Base-by-base conservation (phyloP, 1,284 basidiomycete genomes). In the Ganoderma multipileum region DNA sequence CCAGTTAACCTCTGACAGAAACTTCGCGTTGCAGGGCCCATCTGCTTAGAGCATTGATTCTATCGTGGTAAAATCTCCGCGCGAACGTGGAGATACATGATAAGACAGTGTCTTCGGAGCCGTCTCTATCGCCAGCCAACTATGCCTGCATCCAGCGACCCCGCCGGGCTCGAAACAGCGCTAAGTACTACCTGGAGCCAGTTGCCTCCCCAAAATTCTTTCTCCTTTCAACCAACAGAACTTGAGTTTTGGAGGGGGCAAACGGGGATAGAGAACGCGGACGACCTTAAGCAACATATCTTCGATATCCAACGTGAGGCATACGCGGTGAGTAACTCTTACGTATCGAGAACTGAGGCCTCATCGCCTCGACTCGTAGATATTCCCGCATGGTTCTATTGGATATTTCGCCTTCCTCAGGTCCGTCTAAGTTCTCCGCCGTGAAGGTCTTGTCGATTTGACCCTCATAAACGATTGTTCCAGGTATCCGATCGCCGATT, bases 251-350 rank as follows among this genome's bases (percentile, higher is more conserved):
- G 82, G 73, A 81, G 81, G 72, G 36, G 61, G 12, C 77, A 79
- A 59, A 84, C 82, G n/a, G 79, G 80, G 2, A 84, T 85, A 30
- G 64, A 77, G 4, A 76, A 81, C 65, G 78, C 79, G 2, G 78
- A 80, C 4, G 77, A 78, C 62, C 74, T 86, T 62, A 85, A 79
- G 74, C 62, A 76, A 60, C 86, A 87, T 73, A 81, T 87, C 33
- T 55, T 85, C 11, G 64, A 63, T 1, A 76, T 85, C 28, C 84
- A 84, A 68, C 68, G 63, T 44, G 80, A 81, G 20, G 66, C 66
- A 12, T 60, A 55, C 28, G 18, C 41, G 47, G 65, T 66, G 20
- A 55, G 52, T 50, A 20, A 12, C 23, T 14, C 33, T 33, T 8
- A 33, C 4, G 8, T 33, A 33, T 33, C 33, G 8, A 33, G 33